Conservation (phyloP, 2,329 filamentous ascomycete species). For the Chrysoporthe puriensis region DNA sequence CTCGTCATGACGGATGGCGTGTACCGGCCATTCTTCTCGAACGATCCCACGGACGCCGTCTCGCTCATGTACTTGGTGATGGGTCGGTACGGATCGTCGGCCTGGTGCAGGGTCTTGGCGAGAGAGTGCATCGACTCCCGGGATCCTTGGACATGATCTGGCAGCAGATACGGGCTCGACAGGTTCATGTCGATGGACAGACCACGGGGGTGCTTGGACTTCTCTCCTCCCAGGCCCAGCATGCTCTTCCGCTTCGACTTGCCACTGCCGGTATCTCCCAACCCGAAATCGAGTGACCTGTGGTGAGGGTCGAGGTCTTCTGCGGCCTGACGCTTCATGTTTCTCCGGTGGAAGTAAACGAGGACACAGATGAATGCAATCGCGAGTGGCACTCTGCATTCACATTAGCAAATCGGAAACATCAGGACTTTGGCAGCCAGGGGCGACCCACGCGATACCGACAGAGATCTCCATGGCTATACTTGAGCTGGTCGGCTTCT, state of each 20-base stretch:
- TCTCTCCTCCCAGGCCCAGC: conserved; percentile 61
- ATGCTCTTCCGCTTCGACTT: conserved; percentile 51
- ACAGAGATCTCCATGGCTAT: conserved; percentile 23
- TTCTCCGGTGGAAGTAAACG: conserved; percentile 77
- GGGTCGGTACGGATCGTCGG: conserved; percentile 83
- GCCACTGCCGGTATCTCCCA: conserved; percentile 35
- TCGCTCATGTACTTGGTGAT: conserved; percentile 62
- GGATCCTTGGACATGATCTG: conserved; percentile 76
- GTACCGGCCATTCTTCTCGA: conserved; percentile 45
- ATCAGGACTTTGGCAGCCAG: background rate
- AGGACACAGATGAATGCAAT: conserved; percentile 58
- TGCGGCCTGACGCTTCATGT: conserved; percentile 68
- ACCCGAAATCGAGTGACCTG: conserved; percentile 89
- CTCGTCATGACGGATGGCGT: conserved; percentile 24
- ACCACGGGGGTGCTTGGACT: conserved; percentile 54
- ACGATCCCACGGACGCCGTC: conserved; percentile 58
- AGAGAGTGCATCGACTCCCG: conserved; percentile 86
- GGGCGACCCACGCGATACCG: conserved; percentile 25
- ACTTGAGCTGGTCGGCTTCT: conserved; percentile 24
- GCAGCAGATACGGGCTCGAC: conserved; percentile 89
- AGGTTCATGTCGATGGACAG: conserved; percentile 76
- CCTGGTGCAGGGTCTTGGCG: conserved; percentile 72
- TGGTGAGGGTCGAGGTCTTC: conserved; percentile 89
- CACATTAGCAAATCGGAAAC: conserved; percentile 29
- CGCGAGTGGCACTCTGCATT: conserved; percentile 70